These are phyloP conservation scores for Pestalotiopsis sp. DNA, from an alignment of 2,329 filamentous ascomycete genomes.

Conservation along the genomic window DNA sequence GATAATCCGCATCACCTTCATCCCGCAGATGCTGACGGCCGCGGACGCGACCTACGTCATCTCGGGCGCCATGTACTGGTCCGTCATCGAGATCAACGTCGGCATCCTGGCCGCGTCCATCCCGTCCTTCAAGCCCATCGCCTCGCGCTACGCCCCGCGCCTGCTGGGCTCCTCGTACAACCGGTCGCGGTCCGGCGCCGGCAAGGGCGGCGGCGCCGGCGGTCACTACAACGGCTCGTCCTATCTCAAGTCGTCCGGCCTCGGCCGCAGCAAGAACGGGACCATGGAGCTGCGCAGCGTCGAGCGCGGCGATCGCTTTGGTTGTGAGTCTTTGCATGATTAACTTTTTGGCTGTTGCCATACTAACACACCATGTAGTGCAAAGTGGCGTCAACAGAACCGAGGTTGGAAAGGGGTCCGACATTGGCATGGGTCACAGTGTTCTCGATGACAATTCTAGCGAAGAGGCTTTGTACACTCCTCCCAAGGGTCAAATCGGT, in stretches of 20 bases:
- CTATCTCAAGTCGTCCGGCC: background rate
- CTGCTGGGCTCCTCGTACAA: slow-evolving; percentile 26
- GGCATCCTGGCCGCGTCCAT: slow-evolving; percentile 36
- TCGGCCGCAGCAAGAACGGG: background rate
- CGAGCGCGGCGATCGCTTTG: background rate
- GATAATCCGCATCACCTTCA: slow-evolving; percentile 45
- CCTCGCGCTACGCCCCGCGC: slow-evolving; percentile 38
- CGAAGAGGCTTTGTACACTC: slow-evolving; percentile 12
- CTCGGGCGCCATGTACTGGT: slow-evolving; percentile 41
- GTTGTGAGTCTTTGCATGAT: background rate
- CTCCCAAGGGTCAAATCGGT: slow-evolving; percentile 8
- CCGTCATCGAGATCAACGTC: slow-evolving; percentile 34
- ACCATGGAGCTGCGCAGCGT: slow-evolving; percentile 12
- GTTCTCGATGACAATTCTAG: slow-evolving; percentile 12
- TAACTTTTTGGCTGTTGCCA: no score
- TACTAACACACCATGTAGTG: background rate
- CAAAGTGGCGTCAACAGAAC: background rate
- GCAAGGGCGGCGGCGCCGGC: background rate
- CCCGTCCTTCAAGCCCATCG: slow-evolving; percentile 33
- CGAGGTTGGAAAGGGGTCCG: background rate
- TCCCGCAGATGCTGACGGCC: slow-evolving; percentile 40
- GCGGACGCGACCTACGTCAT: slow-evolving; percentile 34
- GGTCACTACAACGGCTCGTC: background rate
- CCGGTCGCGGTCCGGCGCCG: background rate
- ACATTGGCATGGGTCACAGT: background rate